A percentile compares a stretch with the other conserved stretches of the same genome.
Evolutionary conservation across 345 rosid species (phyloP).

Genomic region (Leavenworthia alabamica): DNA sequence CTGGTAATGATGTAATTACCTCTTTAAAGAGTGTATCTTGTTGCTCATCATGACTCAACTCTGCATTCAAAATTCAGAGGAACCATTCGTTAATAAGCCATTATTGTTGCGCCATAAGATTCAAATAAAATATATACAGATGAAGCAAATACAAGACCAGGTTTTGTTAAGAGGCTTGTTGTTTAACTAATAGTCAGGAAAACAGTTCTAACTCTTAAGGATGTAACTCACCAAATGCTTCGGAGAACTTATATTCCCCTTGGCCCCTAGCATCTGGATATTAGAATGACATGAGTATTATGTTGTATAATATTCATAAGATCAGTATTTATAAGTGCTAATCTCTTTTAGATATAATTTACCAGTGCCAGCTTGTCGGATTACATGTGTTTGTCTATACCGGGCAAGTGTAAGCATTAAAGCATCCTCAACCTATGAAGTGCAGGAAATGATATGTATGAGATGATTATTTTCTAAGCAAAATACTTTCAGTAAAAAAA

Average conservation of each 20-base stretch:
- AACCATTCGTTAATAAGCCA: neutral
- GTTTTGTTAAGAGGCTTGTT: neutral
- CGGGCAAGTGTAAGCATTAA: conserved; percentile 55
- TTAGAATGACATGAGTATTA: conserved; percentile 7
- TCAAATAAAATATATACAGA: neutral
- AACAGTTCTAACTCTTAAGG: conserved; percentile 3
- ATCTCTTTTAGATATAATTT: neutral
- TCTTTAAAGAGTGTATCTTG: conserved; percentile 87
- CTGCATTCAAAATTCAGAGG: conserved; percentile 40
- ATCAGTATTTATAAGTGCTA: neutral
- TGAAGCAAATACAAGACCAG: neutral
- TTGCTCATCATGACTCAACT: conserved; percentile 60
- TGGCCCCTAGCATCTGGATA: conserved; percentile 55
- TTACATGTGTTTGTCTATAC: conserved; percentile 49
- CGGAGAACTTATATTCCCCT: conserved; percentile 62
- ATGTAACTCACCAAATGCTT: conserved; percentile 67
- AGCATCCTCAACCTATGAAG: conserved; percentile 82
- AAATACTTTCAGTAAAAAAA: neutral
- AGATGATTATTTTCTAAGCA: neutral
- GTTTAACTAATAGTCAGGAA: neutral
- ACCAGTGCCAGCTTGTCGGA: conserved; percentile 46
- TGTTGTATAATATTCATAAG: conserved; percentile 1
- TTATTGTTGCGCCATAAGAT: neutral
- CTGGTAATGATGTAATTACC: conserved; percentile 32
- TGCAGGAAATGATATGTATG: neutral